phyloP scores from a whole-genome alignment of 2,329 filamentous ascomycete genomes.

The Coniochaeta pulveracea region DNA sequence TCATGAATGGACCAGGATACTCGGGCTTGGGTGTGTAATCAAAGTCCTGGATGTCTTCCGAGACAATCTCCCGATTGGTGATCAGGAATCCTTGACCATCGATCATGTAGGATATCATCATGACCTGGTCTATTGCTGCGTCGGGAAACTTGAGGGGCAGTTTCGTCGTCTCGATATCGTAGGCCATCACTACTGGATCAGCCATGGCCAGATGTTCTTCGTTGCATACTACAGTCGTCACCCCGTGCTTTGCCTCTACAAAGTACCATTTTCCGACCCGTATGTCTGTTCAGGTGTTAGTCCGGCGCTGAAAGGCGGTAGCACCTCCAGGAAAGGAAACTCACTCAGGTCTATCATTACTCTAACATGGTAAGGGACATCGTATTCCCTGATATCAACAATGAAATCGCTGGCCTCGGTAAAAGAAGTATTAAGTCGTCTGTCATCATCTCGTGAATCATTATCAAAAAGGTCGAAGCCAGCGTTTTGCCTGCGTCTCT shows the following conservation, averaged over 20 bases:
- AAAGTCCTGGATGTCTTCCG: conserved; percentile 93
- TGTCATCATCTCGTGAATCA: conserved; percentile 68
- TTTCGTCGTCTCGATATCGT: conserved; percentile 97
- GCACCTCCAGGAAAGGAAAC: conserved; percentile 10
- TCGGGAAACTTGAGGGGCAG: conserved; percentile 94
- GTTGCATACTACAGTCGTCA: conserved; percentile 72
- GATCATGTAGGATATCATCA: conserved; percentile 99
- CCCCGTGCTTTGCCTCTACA: conserved; percentile 86
- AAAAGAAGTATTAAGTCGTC: conserved; percentile 63
- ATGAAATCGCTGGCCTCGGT: conserved; percentile 92
- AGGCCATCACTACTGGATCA: conserved; percentile 97
- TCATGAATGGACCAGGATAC: conserved; percentile 90
- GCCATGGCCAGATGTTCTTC: conserved; percentile 82
- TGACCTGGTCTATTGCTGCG: conserved; percentile 86
- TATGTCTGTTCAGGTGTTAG: conserved; percentile 52
- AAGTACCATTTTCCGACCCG: conserved; percentile 95
- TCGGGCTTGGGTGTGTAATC: conserved; percentile 97
- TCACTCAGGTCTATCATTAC: conserved; percentile 89
- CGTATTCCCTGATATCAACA: conserved; percentile 97
- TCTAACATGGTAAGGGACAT: conserved; percentile 97
- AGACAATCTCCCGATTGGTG: conserved; percentile 95
- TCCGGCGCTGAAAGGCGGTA: background rate
- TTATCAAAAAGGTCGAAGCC: conserved; percentile 94
- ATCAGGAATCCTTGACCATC: conserved; percentile 96
- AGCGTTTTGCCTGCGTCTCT: conserved; percentile 53